Evolutionary conservation across 75 land plant species (phyloP).

Genomic region (Ceratopteris richardii): DNA sequence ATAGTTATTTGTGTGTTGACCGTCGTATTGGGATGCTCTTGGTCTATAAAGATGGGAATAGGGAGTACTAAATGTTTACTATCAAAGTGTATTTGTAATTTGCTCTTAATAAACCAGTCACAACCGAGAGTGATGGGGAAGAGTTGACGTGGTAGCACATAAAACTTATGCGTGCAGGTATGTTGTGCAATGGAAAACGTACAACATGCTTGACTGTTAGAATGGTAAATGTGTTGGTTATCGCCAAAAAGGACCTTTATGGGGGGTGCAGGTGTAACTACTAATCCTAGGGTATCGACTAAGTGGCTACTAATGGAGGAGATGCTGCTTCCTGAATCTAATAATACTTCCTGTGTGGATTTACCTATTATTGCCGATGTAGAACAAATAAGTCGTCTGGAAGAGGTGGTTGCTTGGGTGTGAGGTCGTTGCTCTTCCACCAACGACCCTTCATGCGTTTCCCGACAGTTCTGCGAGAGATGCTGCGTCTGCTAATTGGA

Average conservation of each 20-base stretch:
- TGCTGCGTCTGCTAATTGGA: background rate
- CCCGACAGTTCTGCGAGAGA: background rate
- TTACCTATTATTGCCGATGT: background rate
- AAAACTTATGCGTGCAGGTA: background rate
- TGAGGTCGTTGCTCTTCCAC: background rate
- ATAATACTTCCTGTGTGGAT: background rate
- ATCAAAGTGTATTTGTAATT: background rate
- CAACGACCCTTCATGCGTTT: background rate
- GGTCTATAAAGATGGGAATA: background rate
- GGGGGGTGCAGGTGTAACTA: background rate
- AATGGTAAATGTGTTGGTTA: background rate
- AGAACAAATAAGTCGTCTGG: background rate
- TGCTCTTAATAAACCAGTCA: background rate
- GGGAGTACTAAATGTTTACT: background rate
- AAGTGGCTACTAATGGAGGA: background rate
- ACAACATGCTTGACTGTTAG: background rate
- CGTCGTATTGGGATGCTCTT: no score
- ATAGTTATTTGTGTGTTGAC: background rate
- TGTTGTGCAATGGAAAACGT: background rate
- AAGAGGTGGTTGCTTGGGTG: background rate
- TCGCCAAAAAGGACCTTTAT: background rate
- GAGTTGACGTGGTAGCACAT: background rate
- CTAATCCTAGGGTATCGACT: background rate
- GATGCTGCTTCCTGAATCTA: background rate
- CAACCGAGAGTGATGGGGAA: slow-evolving; percentile 4